These are phyloP conservation scores for Phytophthora fragariae DNA, from an alignment of 352 stramenopile species.

Conservation along the genomic window DNA sequence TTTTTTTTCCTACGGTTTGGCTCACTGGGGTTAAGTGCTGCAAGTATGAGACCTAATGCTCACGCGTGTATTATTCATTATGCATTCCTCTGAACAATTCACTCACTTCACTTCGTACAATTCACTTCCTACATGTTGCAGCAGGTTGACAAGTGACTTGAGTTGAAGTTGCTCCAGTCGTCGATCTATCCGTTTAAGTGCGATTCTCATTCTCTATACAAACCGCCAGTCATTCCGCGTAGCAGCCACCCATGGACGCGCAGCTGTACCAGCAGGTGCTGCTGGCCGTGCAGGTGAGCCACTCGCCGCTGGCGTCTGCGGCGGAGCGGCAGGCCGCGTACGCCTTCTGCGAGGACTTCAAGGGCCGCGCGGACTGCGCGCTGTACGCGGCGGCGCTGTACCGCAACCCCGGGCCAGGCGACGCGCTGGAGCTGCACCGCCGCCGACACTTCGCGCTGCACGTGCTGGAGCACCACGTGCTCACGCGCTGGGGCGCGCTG, in stretches of 20 bases:
- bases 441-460: conserved; percentile 85
- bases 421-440: conserved; percentile 51
- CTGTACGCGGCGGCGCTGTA: conserved; percentile 80
- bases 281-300: conserved; percentile 74
- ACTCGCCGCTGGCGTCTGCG: conserved; percentile 60
- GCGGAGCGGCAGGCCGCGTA: conserved; percentile 66
- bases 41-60: no score
- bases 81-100: no score
- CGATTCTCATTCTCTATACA: no score
- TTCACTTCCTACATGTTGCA: no score
- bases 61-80: no score
- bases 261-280: conserved; percentile 80
- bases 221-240: conserved; percentile 17
- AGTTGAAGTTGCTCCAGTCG: no score
- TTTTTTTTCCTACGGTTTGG: no score
- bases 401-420: conserved; percentile 49
- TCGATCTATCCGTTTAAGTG: no score
- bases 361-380: conserved; percentile 70
- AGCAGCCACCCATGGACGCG: conserved; percentile 50
- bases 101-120: no score
- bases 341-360: conserved; percentile 81
- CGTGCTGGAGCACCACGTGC: conserved; percentile 75
- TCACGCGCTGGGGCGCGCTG: conserved; percentile 63
- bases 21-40: no score
- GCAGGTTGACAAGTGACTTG: no score